Base-by-base conservation (phyloP, 176 grass and related monocot species). In the Triticum urartu region DNA sequence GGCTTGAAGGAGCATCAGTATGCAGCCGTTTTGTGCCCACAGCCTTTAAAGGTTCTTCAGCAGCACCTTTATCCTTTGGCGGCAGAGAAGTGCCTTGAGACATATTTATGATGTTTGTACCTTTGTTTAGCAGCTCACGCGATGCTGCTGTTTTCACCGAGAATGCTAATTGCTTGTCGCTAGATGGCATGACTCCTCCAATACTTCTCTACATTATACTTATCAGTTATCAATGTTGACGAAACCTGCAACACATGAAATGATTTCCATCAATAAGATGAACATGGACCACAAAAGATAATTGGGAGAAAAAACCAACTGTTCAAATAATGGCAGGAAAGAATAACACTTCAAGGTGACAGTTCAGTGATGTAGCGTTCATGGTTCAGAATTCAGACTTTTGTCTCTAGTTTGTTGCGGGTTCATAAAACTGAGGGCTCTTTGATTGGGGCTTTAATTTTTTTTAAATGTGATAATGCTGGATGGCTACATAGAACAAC, bases 1-100 rank as follows among this genome's bases (percentile, higher is more conserved):
- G 91, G 85, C 72, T 90, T 79, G 88, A 81, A 52, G 83, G 66
- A 84, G 75, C 64, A 85, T 95, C 91, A 52, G 60, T 75, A 50
- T 86, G 85, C 62, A 64, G 25, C 18, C 89, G 85, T 81, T 95
- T 95, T 28, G 68, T 66, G 5, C 81, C 81, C 47, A 80, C 43
- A 35, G 59, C 42, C 77, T 92, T 95, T 63, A 48, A 14, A 39
- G 84, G 26, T 47, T 95, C 89, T 83, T 81, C 18, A 35, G 73
- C 50, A 67, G 66, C 58, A 65, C 76, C 72, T 85, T 87, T 92
- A 68, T 87, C 90, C 84, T 92, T 95, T 35, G 72, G 62, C 75
- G 56, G 11, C n/a, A 35, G 38, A 83, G 86, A 84, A 80, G 72
- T 87, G 47, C 70, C 77, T 25, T 90, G 83, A 79, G 70, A 88